These are phyloP conservation scores for Funneliformis caledonium DNA, from an alignment of 371 early-diverging fungal species.

Conservation along the genomic window DNA sequence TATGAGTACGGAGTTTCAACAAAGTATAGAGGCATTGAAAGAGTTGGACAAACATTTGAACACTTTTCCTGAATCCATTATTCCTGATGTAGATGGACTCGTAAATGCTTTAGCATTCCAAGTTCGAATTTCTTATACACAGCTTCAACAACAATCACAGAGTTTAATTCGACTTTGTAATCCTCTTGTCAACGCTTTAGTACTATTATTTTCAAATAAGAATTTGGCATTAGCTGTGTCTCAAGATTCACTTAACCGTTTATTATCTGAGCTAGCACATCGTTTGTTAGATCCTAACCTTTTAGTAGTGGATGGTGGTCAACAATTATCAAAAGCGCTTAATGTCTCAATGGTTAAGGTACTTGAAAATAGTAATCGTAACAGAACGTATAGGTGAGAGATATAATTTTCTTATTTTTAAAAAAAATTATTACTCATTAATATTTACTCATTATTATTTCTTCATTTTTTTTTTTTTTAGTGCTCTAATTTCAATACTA, in stretches of 20 bases:
- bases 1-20: constrained; percentile 66
- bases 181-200: constrained; percentile 77
- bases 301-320: constrained; percentile 64
- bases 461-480: constrained; percentile 35
- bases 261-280: constrained; percentile 76
- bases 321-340: constrained; percentile 73
- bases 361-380: constrained; percentile 81
- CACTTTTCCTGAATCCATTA: constrained; percentile 57
- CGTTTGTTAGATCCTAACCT: constrained; percentile 80
- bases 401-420: background rate
- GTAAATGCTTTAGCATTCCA: constrained; percentile 80
- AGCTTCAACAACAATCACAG: constrained; percentile 56
- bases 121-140: constrained; percentile 75
- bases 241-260: constrained; percentile 63
- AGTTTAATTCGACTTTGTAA: constrained; percentile 69
- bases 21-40: constrained; percentile 82
- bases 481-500: constrained; percentile 64
- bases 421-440: background rate
- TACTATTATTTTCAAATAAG: constrained; percentile 73
- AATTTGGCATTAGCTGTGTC: constrained; percentile 67
- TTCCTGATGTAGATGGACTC: constrained; percentile 68
- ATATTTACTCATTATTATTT: constrained; percentile 12
- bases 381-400: constrained; percentile 70
- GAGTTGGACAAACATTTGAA: constrained; percentile 73
- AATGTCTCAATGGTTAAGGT: constrained; percentile 90